Evolutionary conservation across 345 rosid species (phyloP), one percentile per base, ranked within the genome.

Genomic region (Limnanthes douglasii): DNA sequence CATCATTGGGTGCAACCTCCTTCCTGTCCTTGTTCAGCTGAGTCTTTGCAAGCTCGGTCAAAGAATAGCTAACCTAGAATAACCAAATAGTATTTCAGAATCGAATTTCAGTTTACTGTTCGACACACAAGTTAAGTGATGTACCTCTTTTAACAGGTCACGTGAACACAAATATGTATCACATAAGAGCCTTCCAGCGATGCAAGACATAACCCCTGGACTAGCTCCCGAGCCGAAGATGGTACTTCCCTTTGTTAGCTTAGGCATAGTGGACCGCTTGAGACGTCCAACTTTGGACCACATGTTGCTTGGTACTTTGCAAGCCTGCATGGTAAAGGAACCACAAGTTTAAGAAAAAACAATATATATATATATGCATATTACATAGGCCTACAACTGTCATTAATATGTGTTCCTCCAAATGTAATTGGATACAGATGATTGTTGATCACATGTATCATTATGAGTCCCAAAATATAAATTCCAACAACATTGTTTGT

Each of bases 271-370:
- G 36, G 92, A 74, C 30, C 98, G 98, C 66, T 77, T 84, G 32
- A 90, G 85, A 32, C 96, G 94, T 23, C 98, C 98, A 57, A 90
- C 59, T 69, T 80, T 90, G 64, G 98, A 90, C 98, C 98, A 90
- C 78, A 70, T 83, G 63, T 61, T 66, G 67, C 92, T 70, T 34
- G 73, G 67, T 48, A 90, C 98, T 55, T 59, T 70, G 48, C 98
- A 90, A 56, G 72, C 88, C 98, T 90, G 63, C 50, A 57, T 21
- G 20, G 19, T 18, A 29, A 9, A 19, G 15, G 25, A 8, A 11
- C 29, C 34, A 31, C 38, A 35, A 28, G 14, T 45, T 25, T 39
- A 31, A 34, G 21, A 36, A 48, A 20, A 36, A 29, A n/a, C n/a
- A n/a, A n/a, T n/a, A n/a, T n/a, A n/a, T n/a, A n/a, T n/a, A n/a